Evolutionary conservation across 1,139 yeast species (phyloP).

Genomic region (Pichia sp.): DNA sequence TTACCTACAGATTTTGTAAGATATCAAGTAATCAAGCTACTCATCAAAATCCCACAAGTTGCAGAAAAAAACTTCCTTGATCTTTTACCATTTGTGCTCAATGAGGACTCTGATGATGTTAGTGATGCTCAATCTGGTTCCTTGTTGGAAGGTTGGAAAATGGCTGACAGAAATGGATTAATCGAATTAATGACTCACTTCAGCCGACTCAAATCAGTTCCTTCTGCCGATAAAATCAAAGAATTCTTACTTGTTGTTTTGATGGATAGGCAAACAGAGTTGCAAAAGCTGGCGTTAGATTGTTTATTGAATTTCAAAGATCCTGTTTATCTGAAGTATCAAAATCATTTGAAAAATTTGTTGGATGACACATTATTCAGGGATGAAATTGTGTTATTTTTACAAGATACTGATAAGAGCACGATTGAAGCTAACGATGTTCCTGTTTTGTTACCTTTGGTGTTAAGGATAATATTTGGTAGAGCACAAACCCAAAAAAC

Average conservation of each 20-base stretch:
- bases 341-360: conserved; percentile 67
- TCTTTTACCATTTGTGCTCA: conserved; percentile 54
- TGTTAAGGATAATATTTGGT: conserved; percentile 80
- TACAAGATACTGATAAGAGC: conserved; percentile 47
- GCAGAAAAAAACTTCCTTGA: conserved; percentile 59
- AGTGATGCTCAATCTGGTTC: conserved; percentile 21
- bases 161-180: conserved; percentile 57
- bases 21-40: conserved; percentile 45
- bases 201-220: conserved; percentile 54
- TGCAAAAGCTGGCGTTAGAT: conserved; percentile 70
- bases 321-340: conserved; percentile 57
- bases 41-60: conserved; percentile 53
- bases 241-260: conserved; percentile 52
- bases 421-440: conserved; percentile 60
- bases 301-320: conserved; percentile 67
- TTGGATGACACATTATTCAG: conserved; percentile 80
- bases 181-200: conserved; percentile 63
- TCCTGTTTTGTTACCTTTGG: conserved; percentile 58
- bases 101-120: conserved; percentile 31
- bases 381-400: conserved; percentile 71
- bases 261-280: conserved; percentile 55
- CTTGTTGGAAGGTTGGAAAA: conserved; percentile 44
- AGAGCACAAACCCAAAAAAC: conserved; percentile 60
- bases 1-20: conserved; percentile 41
- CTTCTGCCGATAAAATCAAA: conserved; percentile 49